Base-by-base conservation (phyloP, 1,139 yeast genomes). In the Nadsonia commutata region DNA sequence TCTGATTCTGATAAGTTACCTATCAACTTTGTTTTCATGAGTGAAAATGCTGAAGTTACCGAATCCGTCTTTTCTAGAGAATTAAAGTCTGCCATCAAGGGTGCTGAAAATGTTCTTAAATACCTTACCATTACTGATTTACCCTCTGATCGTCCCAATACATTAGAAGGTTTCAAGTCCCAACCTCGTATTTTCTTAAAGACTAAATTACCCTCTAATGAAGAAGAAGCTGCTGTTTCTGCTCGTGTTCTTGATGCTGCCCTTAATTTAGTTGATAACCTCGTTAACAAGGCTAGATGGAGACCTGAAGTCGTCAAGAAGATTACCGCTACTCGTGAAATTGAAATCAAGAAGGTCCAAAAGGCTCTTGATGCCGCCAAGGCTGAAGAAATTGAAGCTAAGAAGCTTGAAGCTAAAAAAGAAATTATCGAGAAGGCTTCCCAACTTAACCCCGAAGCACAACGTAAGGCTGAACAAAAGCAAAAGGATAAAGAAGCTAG, bases 121-220 rank as follows among this genome's bases (percentile, higher is more conserved):
- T 80, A 61, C 56, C 60, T 90, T 52, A 80, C 94, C 31, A 71
- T 86, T 57, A 83, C 96, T 43, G 98, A 90, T 60, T 81, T 84
- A 63, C 77, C 86, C 23, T 56, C 65, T 37, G 79, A 71, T 46
- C 80, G 74, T 53, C 96, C 98, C 37, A 46, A 48, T 40, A 53
- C 51, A 22, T 55, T 75, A 42, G 64, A 65, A 36, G 80, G 76
- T 38, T 64, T 74, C 49, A 64, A 61, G 39, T 77, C 85, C 44
- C 60, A 59, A 46, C 74, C 86, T 53, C 74, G 71, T 53, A 59
- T 80, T 40, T 58, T 76, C 31, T 53, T 83, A 48, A 67, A 76
- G 43, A 58, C 80, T 52, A 58, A 63, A 42, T 57, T 75, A 49
- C 71, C 80, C 41, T 56, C 68, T 41, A 67, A 70, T 43, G 59